These are phyloP conservation scores for Chytriomyces confervae DNA, from an alignment of 192 early-diverging fungal species.

Conservation along the genomic window DNA sequence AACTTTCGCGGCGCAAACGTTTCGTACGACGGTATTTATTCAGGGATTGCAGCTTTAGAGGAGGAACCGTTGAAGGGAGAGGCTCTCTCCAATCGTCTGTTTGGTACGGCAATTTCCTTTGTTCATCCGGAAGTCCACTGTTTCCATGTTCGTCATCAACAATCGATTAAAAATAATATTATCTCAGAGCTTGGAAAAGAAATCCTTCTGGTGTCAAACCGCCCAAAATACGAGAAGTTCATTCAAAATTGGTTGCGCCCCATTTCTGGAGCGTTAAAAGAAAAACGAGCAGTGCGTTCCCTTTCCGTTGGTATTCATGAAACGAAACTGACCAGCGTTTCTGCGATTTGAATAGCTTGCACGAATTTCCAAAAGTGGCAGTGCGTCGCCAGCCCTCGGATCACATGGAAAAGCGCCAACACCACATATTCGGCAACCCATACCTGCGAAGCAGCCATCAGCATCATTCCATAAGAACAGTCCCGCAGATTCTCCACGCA, in stretches of 20 bases:
- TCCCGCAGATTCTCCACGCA: background rate
- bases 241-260: conserved; percentile 3
- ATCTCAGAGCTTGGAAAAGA: conserved; percentile 19
- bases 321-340: background rate
- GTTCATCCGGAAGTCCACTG: background rate
- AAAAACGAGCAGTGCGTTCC: background rate
- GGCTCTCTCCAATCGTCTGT: background rate
- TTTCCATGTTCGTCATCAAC: background rate
- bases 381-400: conserved; percentile 11
- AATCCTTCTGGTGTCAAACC: conserved; percentile 20
- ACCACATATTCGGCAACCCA: background rate
- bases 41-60: background rate
- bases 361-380: background rate
- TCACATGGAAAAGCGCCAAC: background rate
- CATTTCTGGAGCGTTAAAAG: background rate
- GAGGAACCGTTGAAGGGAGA: background rate
- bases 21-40: background rate
- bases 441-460: conserved; percentile 12
- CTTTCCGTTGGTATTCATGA: background rate
- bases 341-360: background rate
- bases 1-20: background rate
- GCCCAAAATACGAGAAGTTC: conserved; percentile 31
- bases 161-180: background rate
- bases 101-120: background rate
- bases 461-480: background rate